Evolutionary conservation across 305 asterid genomes (phyloP), one percentile per base, ranked within the genome.

Genomic region (Salvia sclarea): DNA sequence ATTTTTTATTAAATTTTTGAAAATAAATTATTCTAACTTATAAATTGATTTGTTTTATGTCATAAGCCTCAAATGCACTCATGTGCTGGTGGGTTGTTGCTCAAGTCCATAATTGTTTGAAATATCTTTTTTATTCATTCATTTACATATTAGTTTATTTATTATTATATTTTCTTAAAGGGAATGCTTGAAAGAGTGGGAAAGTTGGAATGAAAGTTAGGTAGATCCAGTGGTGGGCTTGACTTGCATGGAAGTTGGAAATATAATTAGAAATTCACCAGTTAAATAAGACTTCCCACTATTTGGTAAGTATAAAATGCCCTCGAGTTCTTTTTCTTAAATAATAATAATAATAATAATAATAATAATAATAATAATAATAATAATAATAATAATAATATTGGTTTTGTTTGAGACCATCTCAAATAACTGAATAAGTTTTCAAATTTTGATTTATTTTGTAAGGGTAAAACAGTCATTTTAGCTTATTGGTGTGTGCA

Each of bases 171-270:
- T 72, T 56, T 17, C 56, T 16, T 54, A 49, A 47, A 48, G 52
- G 37, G 68, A 37, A 61, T 13, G 33, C 66, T 66, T 60, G 64
- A 58, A 62, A 53, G 54, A 28, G 74, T 12, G 57, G n/a, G 38
- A 44, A 41, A 17, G 71, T 31, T 40, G 47, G 76, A 4, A 20
- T 11, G 37, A 65, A 1, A 43, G 79, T 74, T 81, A 64, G 83
- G 83, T 85, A 49, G 75, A 76, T 28, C 61, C 66, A 38, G 53
- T 9, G 83, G 86, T 64, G 73, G 81, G 79, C 81, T 77, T 75
- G 76, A 75, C 85, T 57, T 37, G 57, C 25, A 44, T 63, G 62
- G 33, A 16, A 68, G 47, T 18, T 59, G 69, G 59, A 61, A 28
- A 37, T 49, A 1, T 3, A 25, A 57, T 28, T 45, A 48, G 18